Evolutionary conservation across 169 alveolate genomes (phyloP), one percentile per base, ranked within the genome.

Genomic region (Perkinsus marinus): DNA sequence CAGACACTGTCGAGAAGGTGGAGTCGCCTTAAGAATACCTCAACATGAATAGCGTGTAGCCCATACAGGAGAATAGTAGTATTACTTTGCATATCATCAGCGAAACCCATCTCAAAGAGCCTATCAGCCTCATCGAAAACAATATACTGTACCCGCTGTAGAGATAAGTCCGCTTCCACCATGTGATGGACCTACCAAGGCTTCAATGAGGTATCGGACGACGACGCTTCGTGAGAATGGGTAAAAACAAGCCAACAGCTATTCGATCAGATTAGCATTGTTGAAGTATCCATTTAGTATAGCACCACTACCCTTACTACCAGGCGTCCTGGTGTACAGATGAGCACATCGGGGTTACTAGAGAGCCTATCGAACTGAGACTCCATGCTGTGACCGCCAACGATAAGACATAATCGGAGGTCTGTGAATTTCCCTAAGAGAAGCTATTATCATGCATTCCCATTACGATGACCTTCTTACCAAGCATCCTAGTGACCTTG

Each of bases 41-140:
- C 36, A 41, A 41, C 46, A 41, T 10, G 46, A 6, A 41, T 10
- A 41, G 3, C 46, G 46, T 3, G 46, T 6, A 10, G 10, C 46
- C 46, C 46, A 41, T 41, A 41, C 19, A 6, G 19, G 10, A 41
- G 46, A 6, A 41, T 57, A 30, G 22, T 16, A 0, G 22, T 57
- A 57, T 13, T 57, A 92, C 92, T 92, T 90, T 96, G 96, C 34
- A 98, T 92, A 93, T 98, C 97, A 38, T 96, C 98, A 3, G 97
- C 96, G 69, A 97, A 96, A 9, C 99, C 99, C 95, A 97, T 92
- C 94, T 97, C 99, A 93, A 98, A 97, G 91, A 97, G 92, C 39
- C 97, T 94, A 95, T 98, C 99, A n/a, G 98, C 98, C 93, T 98
- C 99, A 93, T 97, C 99, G 90, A 97, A 95, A 39, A 98, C 96